Conservation (phyloP, 495 filamentous ascomycete species). For the Podospora didyma region DNA sequence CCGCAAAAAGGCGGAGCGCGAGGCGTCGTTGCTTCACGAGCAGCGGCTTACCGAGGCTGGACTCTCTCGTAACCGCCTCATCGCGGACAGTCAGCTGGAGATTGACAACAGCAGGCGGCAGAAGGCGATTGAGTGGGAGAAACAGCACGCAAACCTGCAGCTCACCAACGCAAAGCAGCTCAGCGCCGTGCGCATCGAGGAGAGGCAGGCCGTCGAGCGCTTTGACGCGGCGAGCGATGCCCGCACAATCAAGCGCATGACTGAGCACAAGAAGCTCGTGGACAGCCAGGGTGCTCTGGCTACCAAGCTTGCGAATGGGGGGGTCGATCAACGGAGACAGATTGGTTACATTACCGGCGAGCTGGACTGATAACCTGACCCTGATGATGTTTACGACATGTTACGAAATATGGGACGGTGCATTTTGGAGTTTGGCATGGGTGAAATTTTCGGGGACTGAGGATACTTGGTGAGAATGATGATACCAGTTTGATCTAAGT, state of each 20-base stretch:
- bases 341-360: slow-evolving; percentile 43
- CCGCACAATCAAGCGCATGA: slow-evolving; percentile 30
- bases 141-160: slow-evolving; percentile 27
- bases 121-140: slow-evolving; percentile 35
- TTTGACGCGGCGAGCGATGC: slow-evolving; percentile 34
- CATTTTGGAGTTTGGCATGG: no score
- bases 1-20: slow-evolving; percentile 23
- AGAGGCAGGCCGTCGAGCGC: slow-evolving; percentile 39
- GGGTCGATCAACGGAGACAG: slow-evolving; percentile 33
- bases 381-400: background rate
- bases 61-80: slow-evolving; percentile 30
- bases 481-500: no score
- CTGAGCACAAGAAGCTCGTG: slow-evolving; percentile 43
- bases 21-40: slow-evolving; percentile 34
- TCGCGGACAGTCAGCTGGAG: slow-evolving; percentile 38
- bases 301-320: slow-evolving; percentile 29
- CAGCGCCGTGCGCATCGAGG: slow-evolving; percentile 35
- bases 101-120: slow-evolving; percentile 32
- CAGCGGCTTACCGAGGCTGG: slow-evolving; percentile 35
- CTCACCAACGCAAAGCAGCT: slow-evolving; percentile 35
- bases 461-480: no score
- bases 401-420: background rate
- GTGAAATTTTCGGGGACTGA: no score
- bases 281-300: slow-evolving; percentile 42
- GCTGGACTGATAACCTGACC: slow-evolving; percentile 18